Evolutionary conservation across 176 grass and related monocot species (phyloP).

Genomic region (Alloteropsis semialata): DNA sequence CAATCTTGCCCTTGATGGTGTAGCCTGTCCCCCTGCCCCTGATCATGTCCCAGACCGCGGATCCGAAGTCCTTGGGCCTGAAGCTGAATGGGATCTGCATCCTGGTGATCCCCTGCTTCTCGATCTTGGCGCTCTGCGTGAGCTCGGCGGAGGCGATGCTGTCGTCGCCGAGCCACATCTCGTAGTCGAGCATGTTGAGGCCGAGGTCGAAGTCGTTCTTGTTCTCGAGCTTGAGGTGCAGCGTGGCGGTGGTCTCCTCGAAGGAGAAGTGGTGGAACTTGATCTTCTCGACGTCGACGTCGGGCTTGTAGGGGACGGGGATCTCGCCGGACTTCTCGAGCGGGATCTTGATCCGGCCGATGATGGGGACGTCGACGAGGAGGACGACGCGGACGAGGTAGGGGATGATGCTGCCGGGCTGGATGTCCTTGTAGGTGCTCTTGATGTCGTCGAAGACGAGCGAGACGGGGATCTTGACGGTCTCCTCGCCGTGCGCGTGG

Average conservation of each 20-base stretch:
- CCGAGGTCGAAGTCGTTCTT: slow-evolving; percentile 94
- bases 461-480: slow-evolving; percentile 83
- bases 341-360: slow-evolving; percentile 81
- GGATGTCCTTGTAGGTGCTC: slow-evolving; percentile 79
- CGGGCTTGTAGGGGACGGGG: slow-evolving; percentile 89
- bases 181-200: slow-evolving; percentile 73
- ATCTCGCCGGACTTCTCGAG: slow-evolving; percentile 84
- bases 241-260: slow-evolving; percentile 80
- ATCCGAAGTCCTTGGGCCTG: slow-evolving; percentile 90
- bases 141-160: slow-evolving; percentile 75
- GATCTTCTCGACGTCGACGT: slow-evolving; percentile 91
- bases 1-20: slow-evolving; percentile 84
- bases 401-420: slow-evolving; percentile 91
- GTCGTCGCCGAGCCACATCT: slow-evolving; percentile 87
- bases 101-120: slow-evolving; percentile 78
- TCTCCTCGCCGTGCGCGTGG: slow-evolving; percentile 81
- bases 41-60: slow-evolving; percentile 96
- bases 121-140: slow-evolving; percentile 52
- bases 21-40: slow-evolving; percentile 81
- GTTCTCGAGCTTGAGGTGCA: slow-evolving; percentile 92
- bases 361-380: slow-evolving; percentile 82
- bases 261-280: slow-evolving; percentile 88
- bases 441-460: slow-evolving; percentile 82
- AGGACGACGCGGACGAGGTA: slow-evolving; percentile 76
- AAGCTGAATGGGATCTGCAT: slow-evolving; percentile 86